These are phyloP conservation scores for Lophium mytilinum DNA, from an alignment of 495 filamentous ascomycete species.

Conservation along the genomic window DNA sequence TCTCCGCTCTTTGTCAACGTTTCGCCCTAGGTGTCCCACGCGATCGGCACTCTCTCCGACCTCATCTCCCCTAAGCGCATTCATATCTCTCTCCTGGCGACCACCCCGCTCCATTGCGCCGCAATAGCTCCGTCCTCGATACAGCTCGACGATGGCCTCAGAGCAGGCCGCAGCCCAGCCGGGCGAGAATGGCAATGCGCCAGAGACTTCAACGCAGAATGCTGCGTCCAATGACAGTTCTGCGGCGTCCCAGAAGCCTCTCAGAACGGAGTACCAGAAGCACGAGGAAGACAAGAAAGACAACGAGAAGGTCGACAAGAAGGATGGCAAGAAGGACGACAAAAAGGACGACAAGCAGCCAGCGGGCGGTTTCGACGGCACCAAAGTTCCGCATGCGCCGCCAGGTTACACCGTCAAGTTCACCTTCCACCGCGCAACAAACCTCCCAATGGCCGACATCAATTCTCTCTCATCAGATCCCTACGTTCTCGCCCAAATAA, in stretches of 20 bases:
- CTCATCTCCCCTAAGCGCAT: not conserved
- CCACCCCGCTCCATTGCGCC: not conserved
- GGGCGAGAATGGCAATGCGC: not conserved
- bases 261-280: too few species aligned
- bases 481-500: slow-evolving; percentile 64
- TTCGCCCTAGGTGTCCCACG: not conserved
- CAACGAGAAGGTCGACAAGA: slow-evolving; percentile 19
- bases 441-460: slow-evolving; percentile 77
- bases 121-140: too few species aligned
- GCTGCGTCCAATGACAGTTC: not conserved
- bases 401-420: slow-evolving; percentile 78
- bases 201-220: not conserved
- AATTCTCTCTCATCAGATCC: slow-evolving; percentile 74
- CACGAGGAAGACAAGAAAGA: not conserved
- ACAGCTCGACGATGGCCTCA: not conserved
- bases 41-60: not conserved
- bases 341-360: slow-evolving; percentile 41
- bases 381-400: slow-evolving; percentile 62
- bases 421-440: slow-evolving; percentile 70
- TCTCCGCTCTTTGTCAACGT: not conserved
- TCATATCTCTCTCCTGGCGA: not conserved
- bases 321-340: not conserved
- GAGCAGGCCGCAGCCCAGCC: not conserved
- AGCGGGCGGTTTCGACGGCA: slow-evolving; percentile 70
- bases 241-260: not conserved